Base-by-base conservation (phyloP, 1,284 basidiomycete genomes). In the Mycosarcoma maydis region DNA sequence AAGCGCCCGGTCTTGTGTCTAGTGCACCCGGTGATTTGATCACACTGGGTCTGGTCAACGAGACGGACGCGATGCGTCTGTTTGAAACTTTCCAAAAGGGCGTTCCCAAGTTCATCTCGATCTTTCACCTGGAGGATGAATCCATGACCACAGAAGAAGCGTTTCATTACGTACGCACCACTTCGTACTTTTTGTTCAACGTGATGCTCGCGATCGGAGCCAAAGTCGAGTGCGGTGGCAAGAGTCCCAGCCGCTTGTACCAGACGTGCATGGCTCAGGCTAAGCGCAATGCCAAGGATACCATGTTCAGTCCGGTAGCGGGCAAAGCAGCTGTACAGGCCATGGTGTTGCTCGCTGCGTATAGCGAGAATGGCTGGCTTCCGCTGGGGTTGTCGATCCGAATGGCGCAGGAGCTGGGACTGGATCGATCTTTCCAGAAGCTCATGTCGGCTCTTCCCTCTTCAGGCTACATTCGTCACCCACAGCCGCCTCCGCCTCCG, bases 271-370 rank as follows among this genome's bases (percentile, higher is more conserved):
- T 95, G 40, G 92, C 94, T 79, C 92, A 95, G 83, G 92, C 92
- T 6, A 92, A 95, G 82, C 92, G 92, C 39, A 94, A 95, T 68
- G 94, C 93, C 33, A 87, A 92, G 38, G 92, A 91, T 16, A 93
- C 92, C 11, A 85, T 96, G 45, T 95, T 95, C 78, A 92, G 92
- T 13, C 92, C 92, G 41, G 88, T 94, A 27, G 92, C 93, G 17
- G 86, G 91, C 76, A 95, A 95, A 83, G 93, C 95, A 83, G 93
- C 92, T 30, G 92, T 95, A 23, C 92, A 94, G 87, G 92, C 92
- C 8, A 94, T 94, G 90, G 84, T 95, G 6, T 86, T 96, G 38
- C 85, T 96, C 48, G 91, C 92, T 30, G 91, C 92, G 1, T 95
- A 93, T 91, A 92, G 90, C 80, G 92, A 93, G 41, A 93, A 92